phyloP scores from a whole-genome alignment of 2,329 filamentous ascomycete species.

The Aspergillus vadensis region DNA sequence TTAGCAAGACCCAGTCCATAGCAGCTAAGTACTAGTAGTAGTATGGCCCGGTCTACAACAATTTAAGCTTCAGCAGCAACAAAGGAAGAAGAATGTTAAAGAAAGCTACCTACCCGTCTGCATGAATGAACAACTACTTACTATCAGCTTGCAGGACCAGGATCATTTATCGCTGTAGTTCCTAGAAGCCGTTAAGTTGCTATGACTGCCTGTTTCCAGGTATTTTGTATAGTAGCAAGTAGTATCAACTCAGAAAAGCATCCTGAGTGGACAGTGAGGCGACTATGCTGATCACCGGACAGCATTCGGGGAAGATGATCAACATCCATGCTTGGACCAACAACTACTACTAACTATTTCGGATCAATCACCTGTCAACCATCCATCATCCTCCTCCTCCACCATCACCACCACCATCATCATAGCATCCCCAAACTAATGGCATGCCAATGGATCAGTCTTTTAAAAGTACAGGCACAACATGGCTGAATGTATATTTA shows the following conservation, averaged over 20 bases:
- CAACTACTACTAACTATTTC: not conserved
- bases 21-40: too few species aligned
- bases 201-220: not conserved
- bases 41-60: too few species aligned
- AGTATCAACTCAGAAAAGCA: not conserved
- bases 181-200: not conserved
- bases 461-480: not conserved
- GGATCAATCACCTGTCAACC: constrained; percentile 3
- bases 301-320: not conserved
- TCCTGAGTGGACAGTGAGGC: constrained; percentile 1
- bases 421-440: not conserved
- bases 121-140: not conserved
- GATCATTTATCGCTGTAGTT: not conserved
- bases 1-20: too few species aligned
- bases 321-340: not conserved
- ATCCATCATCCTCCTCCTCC: not conserved
- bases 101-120: not conserved
- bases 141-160: not conserved
- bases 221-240: too few species aligned
- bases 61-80: too few species aligned
- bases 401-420: too few species aligned
- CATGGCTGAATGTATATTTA: not conserved
- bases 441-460: not conserved
- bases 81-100: not conserved
- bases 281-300: constrained; percentile 12